Base-by-base conservation (phyloP, 176 grass and related monocot species). In the Pharus latifolius region DNA sequence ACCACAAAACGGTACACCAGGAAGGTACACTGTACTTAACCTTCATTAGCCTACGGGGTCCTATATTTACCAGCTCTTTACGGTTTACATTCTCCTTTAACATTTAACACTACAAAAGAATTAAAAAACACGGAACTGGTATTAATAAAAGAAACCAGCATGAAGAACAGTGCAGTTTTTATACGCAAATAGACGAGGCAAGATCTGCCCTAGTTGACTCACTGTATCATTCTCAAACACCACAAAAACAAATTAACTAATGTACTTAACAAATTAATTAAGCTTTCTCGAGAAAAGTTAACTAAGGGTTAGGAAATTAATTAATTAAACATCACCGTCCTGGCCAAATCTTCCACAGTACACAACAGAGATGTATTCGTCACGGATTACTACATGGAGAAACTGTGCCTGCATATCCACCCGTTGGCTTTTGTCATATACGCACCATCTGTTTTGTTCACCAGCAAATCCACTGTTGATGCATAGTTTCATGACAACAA, bases 131-230 rank as follows among this genome's bases (percentile, higher is more conserved):
- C n/a, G n/a, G n/a, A n/a, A n/a, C n/a, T n/a, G n/a, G 3, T 22
- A 31, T 6, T 48, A 66, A 70, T 13, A 70, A 47, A 66, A 67
- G 24, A 46, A 47, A 18, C 27, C 15, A 29, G 28, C 62, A 67
- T 14, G 1, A 26, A 25, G 51, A 65, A 22, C 15, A 17, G 38
- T 47, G 19, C 50, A 46, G 53, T 60, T 64, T n/a, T 30, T 29
- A 35, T 15, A 69, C 10, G 65, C 57, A 71, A 19, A 46, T 12
- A 25, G 13, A 30, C 56, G 56, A 38, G 65, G 48, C 73, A 63
- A 5, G 9, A 45, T 76, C 73, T 77, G 48, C 22, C 29, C 48
- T 11, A 63, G 65, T 70, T 83, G 65, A 70, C 80, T 28, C 63
- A 14, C 18, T 9, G 52, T 34, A 54, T 7, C 63, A 58, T 74